phyloP scores from a whole-genome alignment of 345 rosid species.

The Camelina neglecta region DNA sequence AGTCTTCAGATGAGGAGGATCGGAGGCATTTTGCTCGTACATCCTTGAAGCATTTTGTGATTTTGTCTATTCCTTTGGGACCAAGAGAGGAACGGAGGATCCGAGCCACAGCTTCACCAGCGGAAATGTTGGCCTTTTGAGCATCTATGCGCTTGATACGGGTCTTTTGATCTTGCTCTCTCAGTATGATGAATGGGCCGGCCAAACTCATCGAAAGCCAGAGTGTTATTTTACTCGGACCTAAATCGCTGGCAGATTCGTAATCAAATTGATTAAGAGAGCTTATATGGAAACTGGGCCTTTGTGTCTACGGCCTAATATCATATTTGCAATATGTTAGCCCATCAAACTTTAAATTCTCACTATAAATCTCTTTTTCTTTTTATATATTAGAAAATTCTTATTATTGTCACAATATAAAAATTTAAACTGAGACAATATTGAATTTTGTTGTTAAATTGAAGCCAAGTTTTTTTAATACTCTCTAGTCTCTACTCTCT shows the following conservation, averaged over 20 bases:
- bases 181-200: conserved; percentile 70
- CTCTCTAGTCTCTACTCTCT: too few species aligned
- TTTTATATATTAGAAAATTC: too few species aligned
- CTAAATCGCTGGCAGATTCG: neutral
- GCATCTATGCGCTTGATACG: conserved; percentile 81
- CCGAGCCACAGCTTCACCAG: conserved; percentile 81
- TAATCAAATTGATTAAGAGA: too few species aligned
- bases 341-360: neutral
- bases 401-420: too few species aligned
- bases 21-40: too few species aligned
- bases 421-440: too few species aligned
- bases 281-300: neutral
- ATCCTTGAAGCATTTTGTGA: conserved; percentile 61
- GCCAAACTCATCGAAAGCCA: conserved; percentile 89
- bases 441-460: too few species aligned
- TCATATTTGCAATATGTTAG: neutral
- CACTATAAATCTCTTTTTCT: neutral
- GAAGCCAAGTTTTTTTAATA: too few species aligned
- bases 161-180: conserved; percentile 69
- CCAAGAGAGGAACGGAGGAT: conserved; percentile 93
- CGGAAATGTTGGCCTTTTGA: conserved; percentile 68
- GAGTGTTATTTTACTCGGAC: conserved; percentile 40
- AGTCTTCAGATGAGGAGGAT: conserved; percentile 62
- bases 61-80: conserved; percentile 97
- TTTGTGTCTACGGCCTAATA: neutral